Percentiles rank a stretch among this genome's conserved stretches.
Conservation (phyloP, 345 rosid genomes). For the Moringa oleifera region DNA sequence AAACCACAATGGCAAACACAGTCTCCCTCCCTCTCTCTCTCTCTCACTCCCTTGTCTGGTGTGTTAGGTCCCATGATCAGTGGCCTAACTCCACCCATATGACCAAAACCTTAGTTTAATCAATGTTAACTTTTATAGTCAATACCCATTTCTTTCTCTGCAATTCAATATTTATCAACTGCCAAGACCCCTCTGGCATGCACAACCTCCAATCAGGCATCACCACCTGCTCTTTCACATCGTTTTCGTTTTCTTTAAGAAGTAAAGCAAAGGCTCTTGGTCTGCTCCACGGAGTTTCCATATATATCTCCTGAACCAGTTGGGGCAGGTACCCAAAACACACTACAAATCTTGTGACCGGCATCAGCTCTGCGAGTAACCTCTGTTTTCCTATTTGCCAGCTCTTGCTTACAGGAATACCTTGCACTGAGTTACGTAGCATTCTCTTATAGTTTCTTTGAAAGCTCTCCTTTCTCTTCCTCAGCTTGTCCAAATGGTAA, state of each 20-base stretch:
- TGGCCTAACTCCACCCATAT: slow-evolving; percentile 42
- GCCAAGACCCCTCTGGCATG: no score
- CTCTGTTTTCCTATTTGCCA: background rate
- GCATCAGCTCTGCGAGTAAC: background rate
- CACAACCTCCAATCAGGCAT: no score
- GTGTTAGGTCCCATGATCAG: slow-evolving; percentile 32
- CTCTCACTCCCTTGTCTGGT: background rate
- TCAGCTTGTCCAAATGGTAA: slow-evolving; percentile 3
- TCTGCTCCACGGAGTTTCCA: background rate
- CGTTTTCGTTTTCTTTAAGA: background rate
- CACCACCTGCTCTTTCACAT: background rate
- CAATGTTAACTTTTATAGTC: no score
- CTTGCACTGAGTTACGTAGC: background rate
- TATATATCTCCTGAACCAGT: no score
- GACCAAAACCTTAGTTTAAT: no score
- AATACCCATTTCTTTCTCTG: no score
- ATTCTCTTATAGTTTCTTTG: background rate
- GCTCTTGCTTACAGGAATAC: background rate
- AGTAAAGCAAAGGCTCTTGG: background rate
- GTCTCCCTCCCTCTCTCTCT: background rate
- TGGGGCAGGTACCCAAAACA: background rate
- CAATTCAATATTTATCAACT: no score
- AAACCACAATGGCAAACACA: background rate
- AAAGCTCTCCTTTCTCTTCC: background rate
- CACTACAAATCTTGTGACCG: background rate